These are phyloP conservation scores for Carpinus viminea DNA, from an alignment of 306 rosid genomes.

Conservation along the genomic window DNA sequence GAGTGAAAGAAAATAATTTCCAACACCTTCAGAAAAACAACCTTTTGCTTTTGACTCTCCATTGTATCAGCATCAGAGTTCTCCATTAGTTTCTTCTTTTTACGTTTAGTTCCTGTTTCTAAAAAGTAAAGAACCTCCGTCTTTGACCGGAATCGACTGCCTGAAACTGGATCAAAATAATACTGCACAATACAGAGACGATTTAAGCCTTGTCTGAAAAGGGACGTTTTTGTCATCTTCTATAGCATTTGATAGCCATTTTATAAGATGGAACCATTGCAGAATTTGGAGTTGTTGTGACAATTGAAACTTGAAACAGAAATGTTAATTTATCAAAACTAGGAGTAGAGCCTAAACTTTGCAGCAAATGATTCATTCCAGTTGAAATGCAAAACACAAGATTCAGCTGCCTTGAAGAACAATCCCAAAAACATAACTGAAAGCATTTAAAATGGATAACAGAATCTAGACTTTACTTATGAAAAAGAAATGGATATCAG, in stretches of 20 bases:
- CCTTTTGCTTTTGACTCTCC: constrained; percentile 33
- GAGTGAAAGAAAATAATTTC: constrained; percentile 3
- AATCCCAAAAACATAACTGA: not conserved
- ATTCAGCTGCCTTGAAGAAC: not conserved
- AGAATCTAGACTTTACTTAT: not conserved
- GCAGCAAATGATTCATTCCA: not conserved
- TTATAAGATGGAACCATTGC: not conserved
- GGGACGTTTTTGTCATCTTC: not conserved
- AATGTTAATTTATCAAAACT: not conserved
- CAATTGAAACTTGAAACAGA: not conserved
- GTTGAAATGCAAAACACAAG: not conserved
- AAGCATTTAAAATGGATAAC: not conserved
- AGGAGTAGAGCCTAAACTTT: not conserved
- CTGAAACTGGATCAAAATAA: constrained; percentile 48
- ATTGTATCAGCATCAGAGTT: constrained; percentile 13
- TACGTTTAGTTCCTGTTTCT: constrained; percentile 44
- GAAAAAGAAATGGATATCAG: too few relatives aligned
- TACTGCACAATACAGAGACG: constrained; percentile 44
- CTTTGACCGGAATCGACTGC: constrained; percentile 56
- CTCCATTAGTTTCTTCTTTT: constrained; percentile 39
- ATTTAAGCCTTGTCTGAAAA: not conserved
- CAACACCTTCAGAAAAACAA: constrained; percentile 1
- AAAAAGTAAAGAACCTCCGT: constrained; percentile 55
- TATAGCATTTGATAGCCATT: not conserved
- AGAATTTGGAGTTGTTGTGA: not conserved